These are phyloP conservation scores for Barnettozyma pratensis DNA, from an alignment of 805 yeast species.

Conservation along the genomic window DNA sequence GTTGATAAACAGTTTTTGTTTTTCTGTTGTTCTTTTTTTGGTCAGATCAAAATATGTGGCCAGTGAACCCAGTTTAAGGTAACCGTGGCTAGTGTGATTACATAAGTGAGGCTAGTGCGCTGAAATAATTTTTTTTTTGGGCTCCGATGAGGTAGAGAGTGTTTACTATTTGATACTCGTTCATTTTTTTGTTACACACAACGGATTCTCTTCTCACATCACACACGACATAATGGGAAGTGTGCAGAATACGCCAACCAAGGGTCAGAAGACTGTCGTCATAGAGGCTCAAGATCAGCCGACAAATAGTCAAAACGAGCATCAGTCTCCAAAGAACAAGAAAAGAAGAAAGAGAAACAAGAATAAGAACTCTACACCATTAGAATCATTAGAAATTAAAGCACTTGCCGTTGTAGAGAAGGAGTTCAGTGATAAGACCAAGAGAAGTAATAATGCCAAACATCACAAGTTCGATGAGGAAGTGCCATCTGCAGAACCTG, in stretches of 20 bases:
- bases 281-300: not conserved
- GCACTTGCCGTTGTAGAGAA: not conserved
- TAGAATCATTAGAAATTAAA: constrained; percentile 1
- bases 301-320: not conserved
- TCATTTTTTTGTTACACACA: no score
- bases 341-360: constrained; percentile 17
- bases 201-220: no score
- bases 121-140: no score
- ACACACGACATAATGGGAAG: no score
- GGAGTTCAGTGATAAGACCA: not conserved
- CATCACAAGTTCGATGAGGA: constrained; percentile 2
- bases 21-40: constrained; percentile 1
- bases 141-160: no score
- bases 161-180: no score
- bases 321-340: constrained; percentile 7
- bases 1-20: no score
- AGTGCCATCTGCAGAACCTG: constrained; percentile 1
- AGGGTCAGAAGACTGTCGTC: not conserved
- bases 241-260: no score
- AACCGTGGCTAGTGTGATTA: constrained; percentile 4
- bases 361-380: constrained; percentile 1
- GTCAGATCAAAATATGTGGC: constrained; percentile 1
- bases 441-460: not conserved
- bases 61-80: not conserved
- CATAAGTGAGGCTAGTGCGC: no score